Conservation (phyloP, 345 rosid genomes). For the Cardiospermum halicacabum region DNA sequence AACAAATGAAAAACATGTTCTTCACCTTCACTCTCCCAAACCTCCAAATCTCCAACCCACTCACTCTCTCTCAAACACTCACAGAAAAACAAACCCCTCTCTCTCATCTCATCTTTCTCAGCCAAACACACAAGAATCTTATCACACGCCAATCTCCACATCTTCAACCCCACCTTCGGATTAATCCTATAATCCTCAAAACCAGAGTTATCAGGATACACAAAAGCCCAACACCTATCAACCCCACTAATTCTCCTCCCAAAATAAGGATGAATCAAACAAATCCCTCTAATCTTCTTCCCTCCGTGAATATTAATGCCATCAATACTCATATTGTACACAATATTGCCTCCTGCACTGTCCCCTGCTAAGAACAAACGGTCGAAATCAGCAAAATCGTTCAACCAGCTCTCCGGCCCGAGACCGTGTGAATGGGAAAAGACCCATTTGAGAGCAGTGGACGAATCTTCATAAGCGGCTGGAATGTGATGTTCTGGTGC, state of each 20-base stretch:
- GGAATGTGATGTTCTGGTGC: conserved; percentile 40
- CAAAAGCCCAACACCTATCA: conserved; percentile 20
- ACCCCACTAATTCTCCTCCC: conserved; percentile 22
- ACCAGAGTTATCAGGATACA: conserved; percentile 22
- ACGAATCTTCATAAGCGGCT: conserved; percentile 31
- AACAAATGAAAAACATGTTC: conserved; percentile 38
- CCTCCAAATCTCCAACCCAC: conserved; percentile 25
- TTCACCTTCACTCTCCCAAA: conserved; percentile 27
- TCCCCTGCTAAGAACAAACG: conserved; percentile 34
- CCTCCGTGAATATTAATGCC: conserved; percentile 4
- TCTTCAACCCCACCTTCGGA: conserved; percentile 22
- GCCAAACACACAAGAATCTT: conserved; percentile 32
- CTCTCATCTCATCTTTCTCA: conserved; percentile 29
- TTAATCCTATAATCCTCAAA: conserved; percentile 29
- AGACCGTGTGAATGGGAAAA: conserved; percentile 22
- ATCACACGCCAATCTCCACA: conserved; percentile 18
- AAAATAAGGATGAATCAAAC: conserved; percentile 34
- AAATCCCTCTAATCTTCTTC: conserved; percentile 18
- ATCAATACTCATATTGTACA: conserved; percentile 22
- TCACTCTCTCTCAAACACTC: conserved; percentile 27
- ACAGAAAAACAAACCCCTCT: conserved; percentile 23
- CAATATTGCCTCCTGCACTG: conserved; percentile 36
- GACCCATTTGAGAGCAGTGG: conserved; percentile 39
- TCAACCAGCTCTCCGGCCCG: conserved; percentile 36
- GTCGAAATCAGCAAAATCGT: conserved; percentile 23